Evolutionary conservation across 2,329 filamentous ascomycete genomes (phyloP).

Genomic region (Fusarium haematococcum): DNA sequence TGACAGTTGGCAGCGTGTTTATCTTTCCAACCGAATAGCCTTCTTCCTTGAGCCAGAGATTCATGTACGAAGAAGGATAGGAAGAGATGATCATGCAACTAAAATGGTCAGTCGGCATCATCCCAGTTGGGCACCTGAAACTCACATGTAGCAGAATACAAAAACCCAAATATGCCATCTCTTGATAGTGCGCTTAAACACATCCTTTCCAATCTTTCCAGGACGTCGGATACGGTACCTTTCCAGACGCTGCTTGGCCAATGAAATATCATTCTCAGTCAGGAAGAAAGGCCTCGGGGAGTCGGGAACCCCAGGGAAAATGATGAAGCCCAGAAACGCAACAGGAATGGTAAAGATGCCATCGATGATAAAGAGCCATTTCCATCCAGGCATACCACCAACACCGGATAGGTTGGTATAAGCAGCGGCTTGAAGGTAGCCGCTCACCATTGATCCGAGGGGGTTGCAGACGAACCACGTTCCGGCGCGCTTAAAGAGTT

Average conservation of each 20-base stretch:
- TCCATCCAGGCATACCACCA: slow-evolving; percentile 60
- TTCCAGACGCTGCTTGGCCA: slow-evolving; percentile 11
- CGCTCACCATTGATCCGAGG: slow-evolving; percentile 37
- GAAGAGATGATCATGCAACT: slow-evolving; percentile 34
- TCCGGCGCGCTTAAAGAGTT: slow-evolving; percentile 20
- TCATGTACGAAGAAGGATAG: slow-evolving; percentile 46
- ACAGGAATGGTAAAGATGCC: slow-evolving; percentile 16
- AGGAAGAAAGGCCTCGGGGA: slow-evolving; percentile 7
- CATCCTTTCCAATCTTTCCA: slow-evolving; percentile 1
- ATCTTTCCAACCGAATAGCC: slow-evolving; percentile 41
- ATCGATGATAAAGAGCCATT: slow-evolving; percentile 43
- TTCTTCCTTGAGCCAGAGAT: slow-evolving; percentile 41
- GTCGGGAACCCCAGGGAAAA: slow-evolving; percentile 18
- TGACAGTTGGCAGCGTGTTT: slow-evolving; percentile 46
- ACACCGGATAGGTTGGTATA: slow-evolving; percentile 53
- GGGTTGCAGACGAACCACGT: slow-evolving; percentile 21
- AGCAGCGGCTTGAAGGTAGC: slow-evolving; percentile 51
- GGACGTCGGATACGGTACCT: slow-evolving; percentile 10
- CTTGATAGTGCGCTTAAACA: neutral
- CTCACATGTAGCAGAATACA: slow-evolving; percentile 3
- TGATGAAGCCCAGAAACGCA: slow-evolving; percentile 11
- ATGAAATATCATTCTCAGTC: neutral
- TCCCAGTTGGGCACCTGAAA: no score
- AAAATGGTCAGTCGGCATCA: neutral
- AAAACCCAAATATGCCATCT: slow-evolving; percentile 2